Evolutionary conservation across 164 flowering plant genomes (phyloP).

Genomic region (Kalanchoe fedtschenkoi): DNA sequence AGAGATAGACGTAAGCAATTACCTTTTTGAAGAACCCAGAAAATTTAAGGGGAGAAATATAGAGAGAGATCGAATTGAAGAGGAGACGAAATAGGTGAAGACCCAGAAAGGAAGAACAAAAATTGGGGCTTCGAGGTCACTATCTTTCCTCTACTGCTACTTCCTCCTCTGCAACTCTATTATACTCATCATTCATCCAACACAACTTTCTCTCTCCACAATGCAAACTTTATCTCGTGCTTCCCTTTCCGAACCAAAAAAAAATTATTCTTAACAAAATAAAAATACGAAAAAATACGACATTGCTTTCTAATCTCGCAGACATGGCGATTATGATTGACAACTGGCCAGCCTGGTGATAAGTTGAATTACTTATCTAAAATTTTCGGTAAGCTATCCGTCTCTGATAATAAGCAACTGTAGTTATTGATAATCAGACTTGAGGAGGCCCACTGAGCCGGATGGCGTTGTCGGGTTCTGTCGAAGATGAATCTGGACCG

Average conservation of each 20-base stretch:
- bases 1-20: not conserved
- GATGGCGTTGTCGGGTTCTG: not conserved
- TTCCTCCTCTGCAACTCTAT: not conserved
- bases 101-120: not conserved
- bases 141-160: slow-evolving; percentile 2
- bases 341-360: not conserved
- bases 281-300: slow-evolving; percentile 6
- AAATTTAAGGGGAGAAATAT: not conserved
- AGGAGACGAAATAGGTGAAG: not conserved
- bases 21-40: not conserved
- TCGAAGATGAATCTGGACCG: not conserved
- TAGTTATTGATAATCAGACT: not conserved
- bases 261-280: not conserved
- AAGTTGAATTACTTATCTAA: not conserved
- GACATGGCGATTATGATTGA: not conserved
- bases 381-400: not conserved
- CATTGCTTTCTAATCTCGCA: slow-evolving; percentile 5
- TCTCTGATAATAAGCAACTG: not conserved
- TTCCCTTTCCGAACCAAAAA: not conserved
- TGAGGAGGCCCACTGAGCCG: too few relatives aligned
- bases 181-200: not conserved
- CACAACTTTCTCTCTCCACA: slow-evolving; percentile 1
- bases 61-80: not conserved
- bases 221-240: slow-evolving; percentile 1
- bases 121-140: not conserved